Evolutionary conservation across 2,329 filamentous ascomycete species (phyloP).

Genomic region (Ophiostoma ulmi): DNA sequence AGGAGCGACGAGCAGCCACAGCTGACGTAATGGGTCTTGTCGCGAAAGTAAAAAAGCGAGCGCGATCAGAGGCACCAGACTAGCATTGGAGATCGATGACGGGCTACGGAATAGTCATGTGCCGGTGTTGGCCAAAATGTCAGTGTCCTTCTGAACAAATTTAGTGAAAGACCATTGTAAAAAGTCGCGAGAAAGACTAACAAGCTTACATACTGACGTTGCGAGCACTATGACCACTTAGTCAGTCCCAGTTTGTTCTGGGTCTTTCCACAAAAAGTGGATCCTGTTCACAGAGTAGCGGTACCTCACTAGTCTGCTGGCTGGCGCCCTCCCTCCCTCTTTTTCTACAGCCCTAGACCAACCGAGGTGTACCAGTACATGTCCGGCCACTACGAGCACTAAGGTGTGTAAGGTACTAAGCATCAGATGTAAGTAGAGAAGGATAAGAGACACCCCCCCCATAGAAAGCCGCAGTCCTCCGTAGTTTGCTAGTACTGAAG

Average conservation of each 20-base stretch:
- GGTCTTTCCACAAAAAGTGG: conserved; percentile 11
- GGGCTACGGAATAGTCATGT: neutral
- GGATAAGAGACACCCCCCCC: neutral
- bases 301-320: neutral
- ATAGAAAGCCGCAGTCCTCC: neutral
- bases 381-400: neutral
- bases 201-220: too few species aligned
- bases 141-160: neutral
- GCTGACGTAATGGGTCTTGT: conserved; percentile 6
- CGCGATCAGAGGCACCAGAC: neutral
- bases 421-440: neutral
- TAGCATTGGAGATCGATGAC: neutral
- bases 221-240: neutral
- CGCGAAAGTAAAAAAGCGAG: neutral
- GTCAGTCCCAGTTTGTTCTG: conserved; percentile 10
- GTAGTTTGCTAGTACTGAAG: neutral
- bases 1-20: conserved; percentile 7
- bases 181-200: too few species aligned
- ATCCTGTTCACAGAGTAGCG: neutral
- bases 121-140: neutral
- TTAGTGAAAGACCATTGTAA: neutral
- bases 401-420: neutral
- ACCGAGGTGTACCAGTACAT: neutral
- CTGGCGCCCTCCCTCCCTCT: neutral
- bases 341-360: neutral